Evolutionary conservation across 2,329 filamentous ascomycete genomes (phyloP).

Genomic region (Stachybotrys elegans): DNA sequence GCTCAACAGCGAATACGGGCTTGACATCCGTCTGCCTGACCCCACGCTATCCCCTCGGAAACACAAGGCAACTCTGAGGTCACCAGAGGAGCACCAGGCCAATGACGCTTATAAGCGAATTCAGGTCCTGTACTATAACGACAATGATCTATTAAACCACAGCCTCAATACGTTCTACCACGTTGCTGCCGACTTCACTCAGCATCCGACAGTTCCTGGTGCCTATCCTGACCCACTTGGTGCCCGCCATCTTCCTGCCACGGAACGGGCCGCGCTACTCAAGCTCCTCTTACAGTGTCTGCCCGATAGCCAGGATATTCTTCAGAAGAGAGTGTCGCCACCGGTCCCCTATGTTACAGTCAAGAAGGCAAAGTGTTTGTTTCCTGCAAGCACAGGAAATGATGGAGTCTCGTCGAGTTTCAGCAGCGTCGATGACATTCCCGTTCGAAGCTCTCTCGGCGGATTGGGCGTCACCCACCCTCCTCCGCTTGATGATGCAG

Average conservation of each 20-base stretch:
- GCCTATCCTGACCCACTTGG: constrained; percentile 20
- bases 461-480: too few relatives aligned
- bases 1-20: background rate
- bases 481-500: too few relatives aligned
- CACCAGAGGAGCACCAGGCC: background rate
- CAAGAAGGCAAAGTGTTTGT: too few relatives aligned
- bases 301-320: background rate
- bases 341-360: too few relatives aligned
- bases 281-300: constrained; percentile 15
- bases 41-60: background rate
- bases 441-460: too few relatives aligned
- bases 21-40: background rate
- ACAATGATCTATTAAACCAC: background rate
- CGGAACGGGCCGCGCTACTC: constrained; percentile 19
- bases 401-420: too few relatives aligned
- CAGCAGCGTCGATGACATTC: too few relatives aligned
- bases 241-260: constrained; percentile 8
- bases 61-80: too few relatives aligned
- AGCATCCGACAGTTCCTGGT: background rate
- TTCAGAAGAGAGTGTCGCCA: background rate
- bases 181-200: background rate
- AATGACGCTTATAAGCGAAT: background rate
- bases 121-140: background rate
- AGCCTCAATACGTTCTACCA: background rate
- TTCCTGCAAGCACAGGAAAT: too few relatives aligned